Evolutionary conservation across 805 yeast species (phyloP), one percentile per base, ranked within the genome.

Genomic region (Teunomyces aglyptinius): DNA sequence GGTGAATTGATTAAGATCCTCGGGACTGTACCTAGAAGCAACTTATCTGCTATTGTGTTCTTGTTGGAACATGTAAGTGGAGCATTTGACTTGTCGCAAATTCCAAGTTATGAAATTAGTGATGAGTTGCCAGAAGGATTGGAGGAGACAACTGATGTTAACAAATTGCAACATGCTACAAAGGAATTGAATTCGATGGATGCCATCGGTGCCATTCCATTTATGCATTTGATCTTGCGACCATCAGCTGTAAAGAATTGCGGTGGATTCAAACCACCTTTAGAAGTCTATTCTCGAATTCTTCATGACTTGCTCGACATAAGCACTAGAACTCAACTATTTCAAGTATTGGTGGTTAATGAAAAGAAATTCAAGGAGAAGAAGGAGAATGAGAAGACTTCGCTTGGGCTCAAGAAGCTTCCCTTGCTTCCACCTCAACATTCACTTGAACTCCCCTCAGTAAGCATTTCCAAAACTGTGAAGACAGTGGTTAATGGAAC

Each of bases 181-280:
- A 33, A 41, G 22, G 46, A 33, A 15, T 57, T 73, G 39, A 72
- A 70, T 47, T 56, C 65, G 8, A 69, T 69, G 73, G 67, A 65
- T 2, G 36, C 49, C 1, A 60, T 72, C 22, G 76, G 73, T 0
- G 50, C 68, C 1, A 52, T 72, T 19, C 77, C 77, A 1, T 70
- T 73, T 39, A 48, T 68, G 3, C 77, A 73, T 54, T 58, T 68
- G 31, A 64, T 73, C 4, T 57, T 71, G 47, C 57, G 77, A 29
- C 77, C 77, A 0, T 67, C 76, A 1, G 60, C 64, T 5, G 56
- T 63, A 5, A 73, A 70, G 43, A 52, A 62, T 36, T 56, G 68
- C 1, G 13, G 58, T 1, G 77, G 77, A 0, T 69, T 70, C 47
- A 68, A 67, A 44, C 77, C 77, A 8, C 75, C 75, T 0, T 31